Percentiles rank a stretch among this genome's conserved stretches.
These are phyloP conservation scores for Arthrocladium fulminans DNA, from an alignment of 2,329 filamentous ascomycete genomes.

Conservation along the genomic window DNA sequence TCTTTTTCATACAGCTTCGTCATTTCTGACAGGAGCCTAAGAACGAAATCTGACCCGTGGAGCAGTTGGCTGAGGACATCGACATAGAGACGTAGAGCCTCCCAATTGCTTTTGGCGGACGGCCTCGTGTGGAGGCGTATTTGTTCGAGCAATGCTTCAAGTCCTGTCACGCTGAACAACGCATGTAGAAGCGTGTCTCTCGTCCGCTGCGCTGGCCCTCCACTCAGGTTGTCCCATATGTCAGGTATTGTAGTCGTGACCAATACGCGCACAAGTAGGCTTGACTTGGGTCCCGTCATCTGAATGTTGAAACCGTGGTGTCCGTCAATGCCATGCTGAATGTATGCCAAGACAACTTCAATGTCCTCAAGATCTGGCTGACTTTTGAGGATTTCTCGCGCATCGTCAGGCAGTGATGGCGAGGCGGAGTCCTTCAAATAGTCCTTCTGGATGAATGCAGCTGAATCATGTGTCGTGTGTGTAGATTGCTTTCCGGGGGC, in stretches of 20 bases:
- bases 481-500: constrained; percentile 5
- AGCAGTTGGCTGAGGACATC: constrained; percentile 30
- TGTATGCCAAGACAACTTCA: constrained; percentile 44
- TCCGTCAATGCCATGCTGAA: constrained; percentile 31
- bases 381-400: constrained; percentile 50
- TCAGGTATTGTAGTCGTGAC: constrained; percentile 68
- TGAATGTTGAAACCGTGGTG: constrained; percentile 41
- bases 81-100: constrained; percentile 26
- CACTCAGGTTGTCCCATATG: constrained; percentile 56
- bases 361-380: constrained; percentile 56
- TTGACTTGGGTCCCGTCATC: constrained; percentile 56
- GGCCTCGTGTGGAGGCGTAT: constrained; percentile 50
- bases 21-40: constrained; percentile 28
- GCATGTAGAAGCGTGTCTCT: constrained; percentile 50
- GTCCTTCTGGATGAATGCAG: constrained; percentile 19
- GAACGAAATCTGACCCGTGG: constrained; percentile 11
- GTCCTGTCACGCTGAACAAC: constrained; percentile 63
- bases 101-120: constrained; percentile 22
- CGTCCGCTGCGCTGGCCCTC: constrained; percentile 18
- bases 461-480: constrained; percentile 18
- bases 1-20: constrained; percentile 30
- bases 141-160: constrained; percentile 68
- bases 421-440: constrained; percentile 14
- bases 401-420: constrained; percentile 36
- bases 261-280: constrained; percentile 66